Conservation (phyloP, 192 early-diverging fungal species). For the Coemansia sp. region DNA sequence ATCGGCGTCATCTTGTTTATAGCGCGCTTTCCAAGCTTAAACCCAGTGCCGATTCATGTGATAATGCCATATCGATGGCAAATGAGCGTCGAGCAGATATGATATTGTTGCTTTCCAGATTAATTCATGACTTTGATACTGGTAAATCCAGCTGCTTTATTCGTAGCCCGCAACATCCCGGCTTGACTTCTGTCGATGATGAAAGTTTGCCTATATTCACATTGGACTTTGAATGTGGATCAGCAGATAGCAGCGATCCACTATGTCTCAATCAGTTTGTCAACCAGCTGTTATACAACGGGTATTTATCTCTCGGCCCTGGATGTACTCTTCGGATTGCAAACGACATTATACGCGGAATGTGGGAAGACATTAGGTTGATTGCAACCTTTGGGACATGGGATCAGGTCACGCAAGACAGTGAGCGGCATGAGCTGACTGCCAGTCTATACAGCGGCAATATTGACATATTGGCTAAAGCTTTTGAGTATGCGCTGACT, state of each 20-base stretch:
- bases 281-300: neutral
- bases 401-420: neutral
- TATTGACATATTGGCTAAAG: neutral
- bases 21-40: neutral
- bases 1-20: too few species aligned
- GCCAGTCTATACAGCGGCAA: slow-evolving; percentile 6
- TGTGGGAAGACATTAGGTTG: slow-evolving; percentile 8
- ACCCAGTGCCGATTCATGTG: neutral
- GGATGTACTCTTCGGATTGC: neutral
- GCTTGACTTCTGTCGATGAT: too few species aligned
- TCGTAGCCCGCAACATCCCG: neutral
- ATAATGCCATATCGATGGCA: neutral
- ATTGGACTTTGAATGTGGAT: neutral
- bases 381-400: slow-evolving; percentile 4
- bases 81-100: neutral
- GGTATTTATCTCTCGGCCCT: neutral
- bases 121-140: neutral
- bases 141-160: neutral
- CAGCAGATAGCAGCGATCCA: neutral
- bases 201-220: neutral
- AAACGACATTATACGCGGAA: neutral
- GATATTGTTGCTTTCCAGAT: neutral
- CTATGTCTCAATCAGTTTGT: neutral
- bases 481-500: neutral
- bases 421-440: neutral